Conservation (phyloP, 2,329 filamentous ascomycete species). For the Penicillium sp. region DNA sequence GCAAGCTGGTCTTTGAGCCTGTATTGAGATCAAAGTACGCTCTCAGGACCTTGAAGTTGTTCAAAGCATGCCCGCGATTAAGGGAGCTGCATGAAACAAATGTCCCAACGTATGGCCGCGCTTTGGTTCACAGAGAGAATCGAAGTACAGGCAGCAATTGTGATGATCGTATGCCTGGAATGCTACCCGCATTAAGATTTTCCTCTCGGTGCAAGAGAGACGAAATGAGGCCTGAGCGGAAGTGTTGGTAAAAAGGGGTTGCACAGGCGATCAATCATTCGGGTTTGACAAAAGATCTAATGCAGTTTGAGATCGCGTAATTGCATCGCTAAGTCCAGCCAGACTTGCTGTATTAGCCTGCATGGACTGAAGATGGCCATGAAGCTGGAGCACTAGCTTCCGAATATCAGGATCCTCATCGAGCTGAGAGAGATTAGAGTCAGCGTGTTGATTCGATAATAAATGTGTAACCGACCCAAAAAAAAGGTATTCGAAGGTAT, state of each 20-base stretch:
- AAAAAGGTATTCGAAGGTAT: background rate
- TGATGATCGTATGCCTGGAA: too few relatives aligned
- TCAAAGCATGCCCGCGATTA: too few relatives aligned
- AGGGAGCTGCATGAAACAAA: too few relatives aligned
- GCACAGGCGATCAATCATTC: constrained; percentile 26
- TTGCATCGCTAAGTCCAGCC: constrained; percentile 32
- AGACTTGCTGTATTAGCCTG: constrained; percentile 37
- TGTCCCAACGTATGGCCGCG: too few relatives aligned
- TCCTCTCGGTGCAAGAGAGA: too few relatives aligned
- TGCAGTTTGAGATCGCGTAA: constrained; percentile 33
- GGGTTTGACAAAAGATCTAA: constrained; percentile 26
- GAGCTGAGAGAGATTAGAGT: constrained; percentile 21
- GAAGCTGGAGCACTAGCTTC: constrained; percentile 35
- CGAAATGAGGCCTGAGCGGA: background rate
- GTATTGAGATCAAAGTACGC: too few relatives aligned
- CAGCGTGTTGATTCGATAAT: too few relatives aligned
- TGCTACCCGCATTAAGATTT: too few relatives aligned
- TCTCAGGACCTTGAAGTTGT: too few relatives aligned
- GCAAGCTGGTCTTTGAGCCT: too few relatives aligned
- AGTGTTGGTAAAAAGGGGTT: background rate
- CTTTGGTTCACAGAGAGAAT: too few relatives aligned
- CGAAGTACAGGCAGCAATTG: too few relatives aligned
- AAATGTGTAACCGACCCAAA: background rate
- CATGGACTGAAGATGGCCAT: constrained; percentile 42
- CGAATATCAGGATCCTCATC: constrained; percentile 34